Base-by-base conservation (phyloP, 805 yeast species). In the Starmera caribaea region DNA sequence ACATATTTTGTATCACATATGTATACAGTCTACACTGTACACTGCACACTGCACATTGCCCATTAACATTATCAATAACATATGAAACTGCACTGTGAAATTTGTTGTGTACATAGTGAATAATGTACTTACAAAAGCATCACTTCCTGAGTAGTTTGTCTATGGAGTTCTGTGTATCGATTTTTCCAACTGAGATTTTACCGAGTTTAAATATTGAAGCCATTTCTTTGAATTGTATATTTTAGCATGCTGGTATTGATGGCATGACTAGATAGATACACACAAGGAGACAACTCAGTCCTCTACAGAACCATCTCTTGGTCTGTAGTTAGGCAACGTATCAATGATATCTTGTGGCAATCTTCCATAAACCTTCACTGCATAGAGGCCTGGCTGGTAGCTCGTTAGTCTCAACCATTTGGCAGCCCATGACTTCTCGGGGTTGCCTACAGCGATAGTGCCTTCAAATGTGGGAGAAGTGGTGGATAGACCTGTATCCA, bases 391-490 rank as follows among this genome's bases (percentile, higher is more conserved):
- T 1, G 94, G 84, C 16, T 77, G 80, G 57, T 87, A 86, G 14
- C 85, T 81, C 54, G 86, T 95, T 28, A 90, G 81, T 59, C 97
- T 76, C 41, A 90, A 67, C 98, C 98, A 90, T 55, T 84, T 77
- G 13, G 96, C 96, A 32, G 87, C 96, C 98, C 98, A 90, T 2
- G 96, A 86, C 30, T 71, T 74, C 38, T 77, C 75, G 38, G 90
- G 87, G 44, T 82, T 88, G 37, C 94, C 87, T 45, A 87, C 70
- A 3, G 97, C 96, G 5, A 90, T 95, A 29, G 85, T 66, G 0
- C 98, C 98, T 66, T 90, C 98, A 57, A 88, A 90, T 0, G 96
- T 78, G 32, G 97, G 97, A 15, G 96, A 87, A 6, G 97, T 92
- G 30, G 86, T 75, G 15, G 82, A 78, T 38, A 88, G 95, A 53